Base-by-base conservation (phyloP, 768 basidiomycete genomes). In the Rubroboletus pulcherrimus region DNA sequence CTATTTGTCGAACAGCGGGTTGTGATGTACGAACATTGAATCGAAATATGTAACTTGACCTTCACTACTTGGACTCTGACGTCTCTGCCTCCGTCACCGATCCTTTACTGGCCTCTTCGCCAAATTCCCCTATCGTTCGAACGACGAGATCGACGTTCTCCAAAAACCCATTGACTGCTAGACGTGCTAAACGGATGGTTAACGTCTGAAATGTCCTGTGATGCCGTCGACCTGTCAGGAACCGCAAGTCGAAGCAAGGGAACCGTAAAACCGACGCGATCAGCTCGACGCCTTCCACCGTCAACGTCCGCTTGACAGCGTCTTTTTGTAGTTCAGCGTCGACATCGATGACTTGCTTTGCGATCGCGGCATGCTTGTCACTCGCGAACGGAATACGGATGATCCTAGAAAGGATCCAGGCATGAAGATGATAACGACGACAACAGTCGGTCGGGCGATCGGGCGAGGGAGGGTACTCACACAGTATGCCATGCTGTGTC, bases 131-230 rank as follows among this genome's bases (percentile, higher is more conserved):
- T 57, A 97, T 77, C 19, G 93, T 95, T 39, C 90, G 84, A 12
- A 87, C 79, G 46, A 95, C 83, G 35, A 97, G 78, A 66, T 95
- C 91, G 33, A 93, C 79, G 63, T 93, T 94, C 67, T 96, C 93
- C 45, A 97, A 77, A 72, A 91, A 95, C 14, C 85, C 86, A 63
- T 97, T 97, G 47, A 89, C 78, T 0, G 87, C 83, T 46, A 97
- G 77, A 53, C 94, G 82, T 4, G 91, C 86, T n/a, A 96, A 74
- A 35, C 94, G 85, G 56, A 95, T 77, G 0, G 93, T 97, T 51
- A 91, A 74, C 1, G 89, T 91, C 24, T 78, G 80, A 71, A 89
- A 90, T 14, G 78, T 85, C 51, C 91, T 92, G 40, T 24, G 30
- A 42, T 54, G 6, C 14, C 40, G 7, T 34, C 14, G 37, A 38